Evolutionary conservation across 2,329 filamentous ascomycete species (phyloP).

Genomic region (Aspergillus intermedius): DNA sequence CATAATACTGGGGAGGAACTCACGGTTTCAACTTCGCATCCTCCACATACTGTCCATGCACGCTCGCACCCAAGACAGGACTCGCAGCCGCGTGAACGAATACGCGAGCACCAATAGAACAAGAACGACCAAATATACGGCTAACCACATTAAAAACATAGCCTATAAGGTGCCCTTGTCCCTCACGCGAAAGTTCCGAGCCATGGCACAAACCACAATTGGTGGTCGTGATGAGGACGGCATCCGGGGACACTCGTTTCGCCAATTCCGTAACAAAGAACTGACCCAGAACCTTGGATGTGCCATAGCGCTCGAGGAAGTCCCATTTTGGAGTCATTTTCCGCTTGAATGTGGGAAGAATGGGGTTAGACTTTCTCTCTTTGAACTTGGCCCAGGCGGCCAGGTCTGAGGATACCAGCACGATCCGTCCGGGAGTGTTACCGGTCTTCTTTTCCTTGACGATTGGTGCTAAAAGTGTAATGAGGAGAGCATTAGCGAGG

Average conservation of each 20-base stretch:
- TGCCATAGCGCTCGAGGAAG: conserved; percentile 5
- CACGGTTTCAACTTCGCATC: conserved; percentile 1
- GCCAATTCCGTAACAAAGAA: conserved; percentile 7
- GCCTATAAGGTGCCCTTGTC: not conserved
- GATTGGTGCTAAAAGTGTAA: conserved; percentile 15
- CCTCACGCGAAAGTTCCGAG: conserved; percentile 4
- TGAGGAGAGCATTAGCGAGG: conserved; percentile 22
- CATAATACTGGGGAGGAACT: not conserved
- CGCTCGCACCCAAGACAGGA: not conserved
- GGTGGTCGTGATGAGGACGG: conserved; percentile 2
- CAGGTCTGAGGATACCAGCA: not conserved
- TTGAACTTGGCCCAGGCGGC: conserved; percentile 3
- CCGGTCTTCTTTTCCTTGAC: conserved; percentile 9
- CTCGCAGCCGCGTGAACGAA: conserved; percentile 4
- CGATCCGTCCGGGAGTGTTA: not conserved
- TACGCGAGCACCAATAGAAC: conserved; percentile 4
- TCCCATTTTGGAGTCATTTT: not conserved
- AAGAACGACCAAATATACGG: not conserved
- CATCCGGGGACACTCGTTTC: conserved; percentile 1
- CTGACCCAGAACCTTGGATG: conserved; percentile 10
- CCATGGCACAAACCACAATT: conserved; percentile 3
- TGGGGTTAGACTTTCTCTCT: conserved; percentile 3
- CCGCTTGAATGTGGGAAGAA: conserved; percentile 6
- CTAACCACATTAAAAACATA: not conserved
- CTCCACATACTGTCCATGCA: conserved; percentile 7